A percentile compares a stretch with the other conserved stretches of the same genome.
phyloP scores from a whole-genome alignment of 163 green algal species.

The Picocystis sp. region DNA sequence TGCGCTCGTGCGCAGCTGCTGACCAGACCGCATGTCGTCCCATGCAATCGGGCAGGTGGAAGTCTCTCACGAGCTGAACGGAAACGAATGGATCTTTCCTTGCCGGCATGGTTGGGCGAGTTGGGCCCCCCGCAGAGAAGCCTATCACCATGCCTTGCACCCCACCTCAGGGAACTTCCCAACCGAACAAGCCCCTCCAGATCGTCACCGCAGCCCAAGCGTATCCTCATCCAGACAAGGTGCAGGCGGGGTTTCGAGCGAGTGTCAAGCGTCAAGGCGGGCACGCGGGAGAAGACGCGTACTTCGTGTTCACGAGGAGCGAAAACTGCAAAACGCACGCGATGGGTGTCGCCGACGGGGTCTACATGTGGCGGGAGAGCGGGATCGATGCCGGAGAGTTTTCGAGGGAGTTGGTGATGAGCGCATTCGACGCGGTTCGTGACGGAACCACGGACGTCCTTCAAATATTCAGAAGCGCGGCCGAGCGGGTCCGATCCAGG shows the following conservation, averaged over 20 bases:
- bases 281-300: conserved; percentile 11
- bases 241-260: conserved; percentile 11
- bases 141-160: too few relatives aligned
- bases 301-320: conserved; percentile 7
- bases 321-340: neutral
- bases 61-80: too few relatives aligned
- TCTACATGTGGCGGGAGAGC: conserved; percentile 19
- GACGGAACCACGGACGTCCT: neutral
- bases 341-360: conserved; percentile 18
- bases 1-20: too few relatives aligned
- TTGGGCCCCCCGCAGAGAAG: too few relatives aligned
- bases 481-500: conserved; percentile 2
- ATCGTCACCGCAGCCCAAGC: neutral
- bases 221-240: conserved; percentile 17
- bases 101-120: too few relatives aligned
- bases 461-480: conserved; percentile 1
- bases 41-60: too few relatives aligned
- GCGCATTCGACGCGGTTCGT: neutral
- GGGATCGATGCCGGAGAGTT: conserved; percentile 21
- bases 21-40: too few relatives aligned
- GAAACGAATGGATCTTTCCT: too few relatives aligned
- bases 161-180: too few relatives aligned
- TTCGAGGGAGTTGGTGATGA: conserved; percentile 4
- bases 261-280: conserved; percentile 6
- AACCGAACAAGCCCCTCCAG: neutral